Base-by-base conservation (phyloP, 2,329 filamentous ascomycete species). In the Ophiostoma sp. region DNA sequence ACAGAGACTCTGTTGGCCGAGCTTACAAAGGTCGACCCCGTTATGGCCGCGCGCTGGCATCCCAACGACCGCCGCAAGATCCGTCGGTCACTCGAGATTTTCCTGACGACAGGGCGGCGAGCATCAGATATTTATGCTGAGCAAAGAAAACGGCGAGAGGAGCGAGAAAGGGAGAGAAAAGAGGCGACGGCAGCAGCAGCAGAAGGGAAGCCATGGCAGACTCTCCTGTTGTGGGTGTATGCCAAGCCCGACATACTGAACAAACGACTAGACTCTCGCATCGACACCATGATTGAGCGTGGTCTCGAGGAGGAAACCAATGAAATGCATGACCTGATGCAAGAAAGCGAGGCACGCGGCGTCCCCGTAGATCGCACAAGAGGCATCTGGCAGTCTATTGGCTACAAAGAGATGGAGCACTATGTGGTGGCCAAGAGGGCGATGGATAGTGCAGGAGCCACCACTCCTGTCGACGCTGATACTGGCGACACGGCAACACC, bases 331-430 rank as follows among this genome's bases (percentile, higher is more conserved):
- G 77, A 82, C 1, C 83, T 84, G 66, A 79, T 82, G 3, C 80
- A 76, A 22, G 71, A 78, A 1, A 79, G 79, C 22, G 76, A 80
- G 0, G 79, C 83, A 0, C 78, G 83, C 1, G 91, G 89, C 0
- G 81, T 85, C 1, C 76, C 81, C 0, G 82, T 96, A 1, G 94
- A 98, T 79, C 87, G 89, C 76, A 92, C 89, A 1, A 90, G 91
- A 71, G 97, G 96, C 0, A 97, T 99, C 59, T 99, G 95, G 94
- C 92, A 97, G 71, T 96, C 95, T 0, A 99, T 99, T 75, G 96
- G 96, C 0, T 98, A 94, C 82, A 98, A 97, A 80, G 94, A 99
- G 79, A 92, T 98, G 79, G 87, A 92, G 73, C 86, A 89, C 0
- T 97, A 94, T 78, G 83, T 95, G 31, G 57, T 39, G 25, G 76